These are phyloP conservation scores for Hyaloperonospora brassicae DNA, from an alignment of 352 stramenopile species.

Conservation along the genomic window DNA sequence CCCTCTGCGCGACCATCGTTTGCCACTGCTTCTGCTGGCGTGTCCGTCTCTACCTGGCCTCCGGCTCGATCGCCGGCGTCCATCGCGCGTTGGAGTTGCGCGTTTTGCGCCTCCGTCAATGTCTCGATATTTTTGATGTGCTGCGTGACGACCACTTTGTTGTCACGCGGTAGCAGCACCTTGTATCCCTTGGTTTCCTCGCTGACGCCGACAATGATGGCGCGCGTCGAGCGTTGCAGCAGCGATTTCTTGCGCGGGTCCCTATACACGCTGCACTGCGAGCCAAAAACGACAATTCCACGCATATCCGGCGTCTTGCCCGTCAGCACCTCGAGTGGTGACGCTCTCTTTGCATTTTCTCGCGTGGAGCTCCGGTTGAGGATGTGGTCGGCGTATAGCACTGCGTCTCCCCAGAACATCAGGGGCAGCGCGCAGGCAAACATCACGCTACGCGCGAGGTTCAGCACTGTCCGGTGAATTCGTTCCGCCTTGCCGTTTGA, in stretches of 20 bases:
- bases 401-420: conserved; percentile 20
- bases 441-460: conserved; percentile 26
- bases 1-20: no score
- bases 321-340: conserved; percentile 7
- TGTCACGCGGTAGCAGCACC: no score
- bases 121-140: not conserved
- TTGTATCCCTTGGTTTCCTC: conserved; percentile 4
- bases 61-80: no score
- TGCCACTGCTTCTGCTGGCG: no score
- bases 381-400: conserved; percentile 22
- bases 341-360: conserved; percentile 4
- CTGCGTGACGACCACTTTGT: not conserved
- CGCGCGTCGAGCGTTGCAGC: no score
- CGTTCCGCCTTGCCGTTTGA: conserved; percentile 29
- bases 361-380: conserved; percentile 16
- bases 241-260: conserved; percentile 3
- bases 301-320: conserved; percentile 1
- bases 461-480: conserved; percentile 12
- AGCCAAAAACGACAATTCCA: conserved; percentile 8
- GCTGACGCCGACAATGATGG: not conserved
- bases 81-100: no score
- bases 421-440: conserved; percentile 23
- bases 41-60: no score
- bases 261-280: conserved; percentile 3
- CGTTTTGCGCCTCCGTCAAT: not conserved